phyloP scores from a whole-genome alignment of 768 basidiomycete genomes.

The Polyporus arcularius region DNA sequence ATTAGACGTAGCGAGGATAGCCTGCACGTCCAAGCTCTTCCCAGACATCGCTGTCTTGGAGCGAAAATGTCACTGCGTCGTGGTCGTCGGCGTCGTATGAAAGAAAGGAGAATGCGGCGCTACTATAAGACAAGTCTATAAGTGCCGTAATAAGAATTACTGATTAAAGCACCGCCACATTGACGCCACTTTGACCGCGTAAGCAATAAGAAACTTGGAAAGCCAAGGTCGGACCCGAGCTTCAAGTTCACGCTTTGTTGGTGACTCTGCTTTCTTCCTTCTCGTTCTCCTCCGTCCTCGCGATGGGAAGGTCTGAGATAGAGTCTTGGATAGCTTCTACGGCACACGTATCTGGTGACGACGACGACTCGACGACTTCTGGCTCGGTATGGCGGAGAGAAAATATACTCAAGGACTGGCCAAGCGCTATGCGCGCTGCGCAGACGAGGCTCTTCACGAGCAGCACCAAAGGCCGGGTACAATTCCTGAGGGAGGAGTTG shows the following conservation, averaged over 20 bases:
- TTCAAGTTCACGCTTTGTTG: neutral
- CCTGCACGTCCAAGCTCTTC: conserved; percentile 5
- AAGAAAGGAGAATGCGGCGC: too few species aligned
- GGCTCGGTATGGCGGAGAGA: conserved; percentile 52
- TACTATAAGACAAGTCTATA: too few species aligned
- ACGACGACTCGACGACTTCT: conserved; percentile 32
- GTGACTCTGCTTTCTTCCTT: neutral
- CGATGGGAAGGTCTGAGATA: conserved; percentile 52
- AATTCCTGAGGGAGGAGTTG: conserved; percentile 67
- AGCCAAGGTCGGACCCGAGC: too few species aligned
- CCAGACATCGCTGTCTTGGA: neutral
- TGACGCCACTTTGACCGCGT: too few species aligned
- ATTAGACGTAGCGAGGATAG: conserved; percentile 13
- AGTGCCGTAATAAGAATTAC: too few species aligned
- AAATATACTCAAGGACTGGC: conserved; percentile 56
- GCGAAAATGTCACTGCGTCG: too few species aligned
- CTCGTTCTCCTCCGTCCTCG: neutral
- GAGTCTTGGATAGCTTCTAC: conserved; percentile 65
- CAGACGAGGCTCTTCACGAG: conserved; percentile 49
- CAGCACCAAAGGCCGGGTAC: conserved; percentile 53
- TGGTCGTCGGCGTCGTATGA: too few species aligned
- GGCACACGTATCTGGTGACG: conserved; percentile 28
- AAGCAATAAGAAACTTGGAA: too few species aligned
- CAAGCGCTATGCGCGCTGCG: conserved; percentile 53
- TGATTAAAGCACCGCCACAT: too few species aligned